These are phyloP conservation scores for Oxytropis ochrocephala DNA, from an alignment of 306 rosid species.

Conservation along the genomic window DNA sequence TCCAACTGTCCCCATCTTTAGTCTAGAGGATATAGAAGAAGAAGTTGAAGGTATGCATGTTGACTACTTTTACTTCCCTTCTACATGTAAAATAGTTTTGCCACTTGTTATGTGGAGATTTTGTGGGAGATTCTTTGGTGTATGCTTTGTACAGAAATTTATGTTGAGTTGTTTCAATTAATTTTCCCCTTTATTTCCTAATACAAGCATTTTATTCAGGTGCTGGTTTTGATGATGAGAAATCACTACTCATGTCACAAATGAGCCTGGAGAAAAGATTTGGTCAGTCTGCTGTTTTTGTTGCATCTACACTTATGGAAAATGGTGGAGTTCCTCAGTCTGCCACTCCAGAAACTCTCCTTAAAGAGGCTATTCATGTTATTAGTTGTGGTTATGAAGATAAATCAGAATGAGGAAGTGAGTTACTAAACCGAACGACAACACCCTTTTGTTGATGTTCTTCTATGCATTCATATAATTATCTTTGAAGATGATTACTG, in stretches of 20 bases:
- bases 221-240: conserved; percentile 94
- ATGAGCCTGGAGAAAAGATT: conserved; percentile 95
- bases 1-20: conserved; percentile 82
- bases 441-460: neutral
- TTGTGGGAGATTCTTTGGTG: conserved; percentile 2
- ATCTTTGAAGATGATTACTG: neutral
- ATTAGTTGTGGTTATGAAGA: conserved; percentile 99
- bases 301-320: conserved; percentile 98
- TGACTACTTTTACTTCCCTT: neutral
- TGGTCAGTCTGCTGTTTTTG: conserved; percentile 92
- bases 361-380: conserved; percentile 98
- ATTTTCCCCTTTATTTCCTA: neutral
- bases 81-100: neutral
- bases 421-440: conserved; percentile 40
- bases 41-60: conserved; percentile 75
- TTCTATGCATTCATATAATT: neutral
- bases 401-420: conserved; percentile 88
- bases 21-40: conserved; percentile 90
- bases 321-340: conserved; percentile 99
- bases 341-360: conserved; percentile 93
- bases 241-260: conserved; percentile 87
- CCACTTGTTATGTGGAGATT: neutral
- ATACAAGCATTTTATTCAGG: conserved; percentile 36
- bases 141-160: no score
- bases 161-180: no score